Evolutionary conservation across 257 asterid species (phyloP).

Genomic region (Ocimum tenuiflorum): DNA sequence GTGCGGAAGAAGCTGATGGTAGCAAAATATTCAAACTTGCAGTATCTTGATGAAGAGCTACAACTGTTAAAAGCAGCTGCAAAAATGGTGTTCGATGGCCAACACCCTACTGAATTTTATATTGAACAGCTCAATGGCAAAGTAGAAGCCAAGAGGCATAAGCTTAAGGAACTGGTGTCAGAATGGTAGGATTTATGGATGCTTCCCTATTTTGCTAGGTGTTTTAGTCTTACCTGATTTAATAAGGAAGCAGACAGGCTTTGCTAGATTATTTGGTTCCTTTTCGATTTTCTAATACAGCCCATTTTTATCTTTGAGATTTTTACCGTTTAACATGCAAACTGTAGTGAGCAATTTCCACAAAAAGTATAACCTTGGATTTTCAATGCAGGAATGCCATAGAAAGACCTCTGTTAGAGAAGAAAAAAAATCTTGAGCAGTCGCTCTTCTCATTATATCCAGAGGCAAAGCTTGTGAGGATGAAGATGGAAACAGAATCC

Average conservation of each 20-base stretch:
- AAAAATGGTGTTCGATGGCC: conserved; percentile 35
- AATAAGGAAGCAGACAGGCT: not conserved
- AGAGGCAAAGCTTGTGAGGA: conserved; percentile 38
- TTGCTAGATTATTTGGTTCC: not conserved
- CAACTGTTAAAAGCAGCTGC: conserved; percentile 39
- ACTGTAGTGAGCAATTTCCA: not conserved
- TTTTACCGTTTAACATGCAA: no score
- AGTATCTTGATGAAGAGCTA: conserved; percentile 30
- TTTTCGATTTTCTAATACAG: not conserved
- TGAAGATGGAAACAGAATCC: conserved; percentile 35
- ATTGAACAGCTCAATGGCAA: conserved; percentile 41
- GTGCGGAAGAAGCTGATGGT: conserved; percentile 20
- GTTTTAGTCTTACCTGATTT: conserved; percentile 3
- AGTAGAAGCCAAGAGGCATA: conserved; percentile 37
- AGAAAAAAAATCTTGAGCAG: conserved; percentile 36
- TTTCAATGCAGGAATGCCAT: conserved; percentile 42
- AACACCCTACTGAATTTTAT: conserved; percentile 31
- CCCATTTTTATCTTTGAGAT: not conserved
- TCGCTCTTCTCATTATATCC: conserved; percentile 33
- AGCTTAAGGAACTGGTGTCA: conserved; percentile 40
- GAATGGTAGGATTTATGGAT: conserved; percentile 38
- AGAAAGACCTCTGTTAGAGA: conserved; percentile 41
- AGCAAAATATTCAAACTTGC: conserved; percentile 27
- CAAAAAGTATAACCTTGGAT: conserved; percentile 16
- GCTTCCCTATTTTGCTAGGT: not conserved